Evolutionary conservation across 2,329 filamentous ascomycete species (phyloP).

Genomic region (Harringtonia lauricola): DNA sequence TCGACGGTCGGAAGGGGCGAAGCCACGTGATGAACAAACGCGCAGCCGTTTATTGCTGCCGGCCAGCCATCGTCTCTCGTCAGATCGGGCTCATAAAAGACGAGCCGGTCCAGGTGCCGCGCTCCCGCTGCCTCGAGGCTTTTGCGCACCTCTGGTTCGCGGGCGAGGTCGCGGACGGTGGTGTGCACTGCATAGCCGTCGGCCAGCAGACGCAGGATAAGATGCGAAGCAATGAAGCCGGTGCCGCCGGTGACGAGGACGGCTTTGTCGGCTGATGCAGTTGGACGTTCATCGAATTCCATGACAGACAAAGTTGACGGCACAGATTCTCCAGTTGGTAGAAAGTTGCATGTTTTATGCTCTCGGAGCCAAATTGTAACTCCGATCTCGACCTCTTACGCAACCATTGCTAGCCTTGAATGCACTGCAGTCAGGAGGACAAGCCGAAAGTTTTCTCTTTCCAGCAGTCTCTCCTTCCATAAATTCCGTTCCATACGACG

Average conservation of each 20-base stretch:
- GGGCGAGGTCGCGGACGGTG: slow-evolving; percentile 9
- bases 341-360: too few relatives aligned
- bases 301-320: too few relatives aligned
- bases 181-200: slow-evolving; percentile 9
- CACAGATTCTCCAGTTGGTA: too few relatives aligned
- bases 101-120: slow-evolving; percentile 5
- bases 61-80: slow-evolving; percentile 17
- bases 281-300: too few relatives aligned
- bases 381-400: too few relatives aligned
- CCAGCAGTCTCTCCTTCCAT: too few relatives aligned
- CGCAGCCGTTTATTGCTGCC: slow-evolving; percentile 17
- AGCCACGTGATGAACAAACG: slow-evolving; percentile 20
- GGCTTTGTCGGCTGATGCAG: too few relatives aligned
- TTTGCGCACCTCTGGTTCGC: not conserved
- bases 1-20: slow-evolving; percentile 21
- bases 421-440: too few relatives aligned
- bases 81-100: slow-evolving; percentile 20
- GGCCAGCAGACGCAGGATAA: slow-evolving; percentile 8
- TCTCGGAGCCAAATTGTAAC: too few relatives aligned
- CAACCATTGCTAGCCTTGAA: too few relatives aligned
- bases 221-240: slow-evolving; percentile 50
- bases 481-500: too few relatives aligned
- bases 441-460: too few relatives aligned
- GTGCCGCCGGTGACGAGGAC: slow-evolving; percentile 48
- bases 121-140: slow-evolving; percentile 2